Base-by-base conservation (phyloP, 331 rosid species). In the Cydonia oblonga region DNA sequence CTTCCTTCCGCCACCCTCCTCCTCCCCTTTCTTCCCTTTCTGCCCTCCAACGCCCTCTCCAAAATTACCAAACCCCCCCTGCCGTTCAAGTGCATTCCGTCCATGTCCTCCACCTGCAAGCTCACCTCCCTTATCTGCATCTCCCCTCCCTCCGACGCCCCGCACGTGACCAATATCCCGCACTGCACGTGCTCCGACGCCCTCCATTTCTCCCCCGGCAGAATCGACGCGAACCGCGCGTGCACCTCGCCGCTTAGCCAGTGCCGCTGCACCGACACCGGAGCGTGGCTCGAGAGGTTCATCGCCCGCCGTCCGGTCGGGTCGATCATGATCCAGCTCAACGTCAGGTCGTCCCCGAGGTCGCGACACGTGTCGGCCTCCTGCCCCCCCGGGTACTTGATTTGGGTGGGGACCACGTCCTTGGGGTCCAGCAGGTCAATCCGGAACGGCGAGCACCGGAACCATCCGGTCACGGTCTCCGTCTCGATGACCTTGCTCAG, bases 281-380 rank as follows among this genome's bases (percentile, higher is more conserved):
- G 81, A 68, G 52, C 66, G 63, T 78, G 75, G 67, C 97, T 86
- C 16, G 98, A 89, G 13, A 93, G 53, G 81, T 93, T 90, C 80
- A 85, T 54, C 30, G 96, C 90, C 11, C 89, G 88, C 74, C 79
- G 75, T 5, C 88, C 84, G 4, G 1, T 59, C 6, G 86, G 84
- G 57, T 90, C 93, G 12, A 92, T 82, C 76, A 90, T 57, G 5
- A 92, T 88, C 98, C 98, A 93, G 74, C 93, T 90, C 83, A 93
- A 54, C 28, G 63, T 75, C 40, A 92, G 56, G 0, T 83, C 81
- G 20, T 83, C 87, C 4, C 46, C 78, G 0, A 89, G 74, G 3
- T 54, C 74, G 22, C 10, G 63, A 15, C 83, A 90, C 59, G 61
- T 72, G 25, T 76, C 73, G 2, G 74, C 85, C 2, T 69, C 71